phyloP scores from a whole-genome alignment of 2,329 filamentous ascomycete genomes.

The Arthrobotrys entomopaga region DNA sequence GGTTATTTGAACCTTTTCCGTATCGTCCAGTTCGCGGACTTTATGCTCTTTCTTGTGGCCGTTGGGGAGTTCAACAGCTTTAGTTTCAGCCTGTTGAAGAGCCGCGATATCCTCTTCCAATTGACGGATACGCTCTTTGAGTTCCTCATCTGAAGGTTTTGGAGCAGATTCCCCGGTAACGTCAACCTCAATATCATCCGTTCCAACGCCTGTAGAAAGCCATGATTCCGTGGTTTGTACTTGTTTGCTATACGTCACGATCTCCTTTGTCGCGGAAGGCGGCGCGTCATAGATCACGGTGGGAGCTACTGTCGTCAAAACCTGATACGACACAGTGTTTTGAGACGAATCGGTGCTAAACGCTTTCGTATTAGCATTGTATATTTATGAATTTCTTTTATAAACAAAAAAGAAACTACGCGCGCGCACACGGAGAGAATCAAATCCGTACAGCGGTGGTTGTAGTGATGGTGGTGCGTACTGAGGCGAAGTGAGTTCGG shows the following conservation, averaged over 20 bases:
- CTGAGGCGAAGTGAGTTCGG: constrained; percentile 68
- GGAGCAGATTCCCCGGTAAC: constrained; percentile 60
- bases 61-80: constrained; percentile 14
- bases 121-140: constrained; percentile 84
- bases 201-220: constrained; percentile 72
- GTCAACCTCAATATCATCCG: constrained; percentile 74
- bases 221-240: constrained; percentile 89
- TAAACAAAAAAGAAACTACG: not conserved
- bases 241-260: constrained; percentile 96
- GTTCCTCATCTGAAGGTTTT: constrained; percentile 75
- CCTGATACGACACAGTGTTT: constrained; percentile 65
- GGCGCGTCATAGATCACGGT: constrained; percentile 83
- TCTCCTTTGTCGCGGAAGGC: constrained; percentile 78
- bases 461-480: constrained; percentile 49
- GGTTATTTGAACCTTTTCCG: constrained; percentile 89
- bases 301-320: constrained; percentile 77
- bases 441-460: constrained; percentile 28
- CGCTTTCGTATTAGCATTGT: not conserved
- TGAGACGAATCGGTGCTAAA: constrained; percentile 60
- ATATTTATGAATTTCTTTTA: not conserved
- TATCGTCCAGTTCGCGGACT: constrained; percentile 76
- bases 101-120: constrained; percentile 91
- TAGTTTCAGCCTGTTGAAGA: constrained; percentile 39
- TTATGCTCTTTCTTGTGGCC: constrained; percentile 68
- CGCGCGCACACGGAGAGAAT: constrained; percentile 15